Conservation (phyloP, 495 filamentous ascomycete species). For the Xeromyces bisporus region DNA sequence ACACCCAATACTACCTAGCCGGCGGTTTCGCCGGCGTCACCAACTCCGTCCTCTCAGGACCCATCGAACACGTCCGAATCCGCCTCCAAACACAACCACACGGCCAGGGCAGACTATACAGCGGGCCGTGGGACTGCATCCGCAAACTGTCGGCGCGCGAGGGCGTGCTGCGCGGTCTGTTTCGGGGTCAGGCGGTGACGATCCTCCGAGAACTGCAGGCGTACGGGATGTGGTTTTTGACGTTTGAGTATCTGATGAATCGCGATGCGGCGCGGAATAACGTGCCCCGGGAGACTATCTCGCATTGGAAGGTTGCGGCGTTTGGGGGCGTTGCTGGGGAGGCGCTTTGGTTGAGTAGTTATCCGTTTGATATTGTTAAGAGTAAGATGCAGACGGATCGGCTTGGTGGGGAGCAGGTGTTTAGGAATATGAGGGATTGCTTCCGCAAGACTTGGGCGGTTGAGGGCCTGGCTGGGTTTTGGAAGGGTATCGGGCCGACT, state of each 20-base stretch:
- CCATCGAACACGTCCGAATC: constrained; percentile 96
- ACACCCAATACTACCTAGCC: constrained; percentile 74
- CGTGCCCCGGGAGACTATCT: constrained; percentile 56
- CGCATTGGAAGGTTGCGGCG: constrained; percentile 67
- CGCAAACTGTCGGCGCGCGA: constrained; percentile 54
- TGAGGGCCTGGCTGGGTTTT: constrained; percentile 76
- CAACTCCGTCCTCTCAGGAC: constrained; percentile 74
- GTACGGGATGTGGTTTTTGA: constrained; percentile 87
- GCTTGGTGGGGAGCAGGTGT: constrained; percentile 52
- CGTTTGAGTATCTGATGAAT: constrained; percentile 95
- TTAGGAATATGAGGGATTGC: constrained; percentile 73
- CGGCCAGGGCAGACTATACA: constrained; percentile 58
- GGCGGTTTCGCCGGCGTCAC: constrained; percentile 86
- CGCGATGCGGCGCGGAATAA: constrained; percentile 59
- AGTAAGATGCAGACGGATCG: constrained; percentile 99
- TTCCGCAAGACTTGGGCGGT: constrained; percentile 63
- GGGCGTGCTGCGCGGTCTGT: constrained; percentile 55
- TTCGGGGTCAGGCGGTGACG: constrained; percentile 76
- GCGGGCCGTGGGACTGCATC: constrained; percentile 78
- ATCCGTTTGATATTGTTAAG: constrained; percentile 95
- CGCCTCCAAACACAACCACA: constrained; percentile 96
- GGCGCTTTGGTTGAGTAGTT: constrained; percentile 79
- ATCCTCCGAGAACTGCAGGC: constrained; percentile 79
- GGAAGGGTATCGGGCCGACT: constrained; percentile 92
- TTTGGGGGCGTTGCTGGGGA: constrained; percentile 93